Evolutionary conservation across 2,329 filamentous ascomycete genomes (phyloP), one percentile per base, ranked within the genome.

Genomic region (Venturiaceae sp.): DNA sequence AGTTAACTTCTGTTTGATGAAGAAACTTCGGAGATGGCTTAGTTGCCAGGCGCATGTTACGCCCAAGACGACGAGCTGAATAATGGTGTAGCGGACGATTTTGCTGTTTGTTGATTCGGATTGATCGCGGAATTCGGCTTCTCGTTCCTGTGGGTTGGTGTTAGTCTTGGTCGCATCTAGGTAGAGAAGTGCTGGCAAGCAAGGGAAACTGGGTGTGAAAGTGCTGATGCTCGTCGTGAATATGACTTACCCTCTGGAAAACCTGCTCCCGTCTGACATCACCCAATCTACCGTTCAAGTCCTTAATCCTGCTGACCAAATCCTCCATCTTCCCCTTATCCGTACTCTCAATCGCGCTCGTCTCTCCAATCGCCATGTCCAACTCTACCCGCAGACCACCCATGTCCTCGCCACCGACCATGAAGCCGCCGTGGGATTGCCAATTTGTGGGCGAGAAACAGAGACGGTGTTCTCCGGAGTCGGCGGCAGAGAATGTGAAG

Each of bases 1-100:
- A 61, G 94, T 97, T 72, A 99, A 85, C 82, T 99, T 99, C 80
- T 97, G 92, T 83, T 99, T 99, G 80, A 99, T 99, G 79, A 99
- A 99, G 83, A 99, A 99, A 52, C 89, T 88, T 66, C 94, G 83
- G 67, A 99, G 82, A 75, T 99, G 92, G 57, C 91, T 95, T 52
- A 99, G 80, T 75, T 99, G 94, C 94, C 94, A 99, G 62, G 90
- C 89, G 76, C 94, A 99, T 34, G 94, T 96, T 58, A 86, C 80
- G 58, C 86, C 89, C 57, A 99, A 80, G 37, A 97, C 84, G 56
- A 85, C 81, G 61, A 97, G 78, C 75, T 99, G 94, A 65, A 97
- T 87, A 64, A 96, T 69, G 64, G 94, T 92, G 92, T 94, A 99
- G 66, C 91, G 86, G 55, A 97, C 85, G 63, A 97, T 92, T 67